These are phyloP conservation scores for Dendrobium officinale DNA, from an alignment of 106 monocot species.

Conservation along the genomic window DNA sequence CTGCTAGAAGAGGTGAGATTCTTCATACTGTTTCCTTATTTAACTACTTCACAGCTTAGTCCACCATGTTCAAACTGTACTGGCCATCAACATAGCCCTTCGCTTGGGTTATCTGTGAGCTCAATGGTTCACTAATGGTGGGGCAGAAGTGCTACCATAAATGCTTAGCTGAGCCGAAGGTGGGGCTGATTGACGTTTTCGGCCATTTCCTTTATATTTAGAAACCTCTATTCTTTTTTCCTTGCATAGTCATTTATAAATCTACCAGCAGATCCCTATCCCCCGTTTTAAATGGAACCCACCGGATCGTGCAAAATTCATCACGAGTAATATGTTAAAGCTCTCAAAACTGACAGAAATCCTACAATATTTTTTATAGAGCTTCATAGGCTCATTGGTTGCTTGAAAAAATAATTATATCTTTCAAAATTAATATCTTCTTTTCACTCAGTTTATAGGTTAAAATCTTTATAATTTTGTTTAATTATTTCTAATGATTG, in stretches of 20 bases:
- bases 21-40: not conserved
- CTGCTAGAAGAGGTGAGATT: conserved; percentile 63
- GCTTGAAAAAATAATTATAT: no score
- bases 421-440: no score
- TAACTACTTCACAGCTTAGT: not conserved
- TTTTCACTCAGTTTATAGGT: no score
- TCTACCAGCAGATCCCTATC: not conserved
- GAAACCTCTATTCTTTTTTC: conserved; percentile 51
- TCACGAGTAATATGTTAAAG: conserved; percentile 1
- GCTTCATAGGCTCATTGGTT: not conserved
- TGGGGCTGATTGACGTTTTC: conserved; percentile 24
- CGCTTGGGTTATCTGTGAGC: not conserved
- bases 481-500: no score
- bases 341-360: not conserved
- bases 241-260: conserved; percentile 27
- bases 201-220: conserved; percentile 34
- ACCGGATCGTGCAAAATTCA: not conserved
- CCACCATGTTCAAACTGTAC: not conserved
- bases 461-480: no score
- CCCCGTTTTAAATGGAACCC: conserved; percentile 3
- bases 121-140: conserved; percentile 21
- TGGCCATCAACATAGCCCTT: not conserved
- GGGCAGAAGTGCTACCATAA: conserved; percentile 16
- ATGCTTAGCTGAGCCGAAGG: conserved; percentile 22
- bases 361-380: not conserved